Conservation (phyloP, 164 flowering plant species). For the Liquidambar formosana region DNA sequence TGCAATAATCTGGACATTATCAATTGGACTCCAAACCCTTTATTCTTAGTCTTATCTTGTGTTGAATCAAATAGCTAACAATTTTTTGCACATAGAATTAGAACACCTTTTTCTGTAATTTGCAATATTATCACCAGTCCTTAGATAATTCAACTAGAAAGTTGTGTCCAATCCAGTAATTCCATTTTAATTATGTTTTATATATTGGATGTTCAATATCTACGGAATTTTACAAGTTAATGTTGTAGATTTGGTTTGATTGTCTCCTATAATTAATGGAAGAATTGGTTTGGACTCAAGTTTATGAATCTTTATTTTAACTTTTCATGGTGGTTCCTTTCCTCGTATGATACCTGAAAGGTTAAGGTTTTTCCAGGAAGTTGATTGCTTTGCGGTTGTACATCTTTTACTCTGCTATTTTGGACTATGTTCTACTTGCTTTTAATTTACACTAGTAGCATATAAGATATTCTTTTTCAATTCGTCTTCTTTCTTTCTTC, state of each 20-base stretch:
- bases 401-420: not conserved
- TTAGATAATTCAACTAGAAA: not conserved
- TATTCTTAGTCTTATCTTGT: no score
- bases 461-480: not conserved
- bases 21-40: not conserved
- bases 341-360: not conserved
- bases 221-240: no score
- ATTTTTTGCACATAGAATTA: not conserved
- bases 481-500: no score
- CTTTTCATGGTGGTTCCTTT: not conserved
- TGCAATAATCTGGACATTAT: not conserved
- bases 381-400: not conserved
- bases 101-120: not conserved
- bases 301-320: not conserved
- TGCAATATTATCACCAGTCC: not conserved
- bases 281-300: not conserved
- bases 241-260: no score
- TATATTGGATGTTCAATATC: not conserved
- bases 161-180: not conserved
- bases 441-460: not conserved
- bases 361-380: not conserved
- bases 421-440: not conserved
- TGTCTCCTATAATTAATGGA: no score
- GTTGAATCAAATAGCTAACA: not conserved
- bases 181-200: not conserved